phyloP scores from a whole-genome alignment of 345 rosid genomes.

The Arabidopsis suecica region DNA sequence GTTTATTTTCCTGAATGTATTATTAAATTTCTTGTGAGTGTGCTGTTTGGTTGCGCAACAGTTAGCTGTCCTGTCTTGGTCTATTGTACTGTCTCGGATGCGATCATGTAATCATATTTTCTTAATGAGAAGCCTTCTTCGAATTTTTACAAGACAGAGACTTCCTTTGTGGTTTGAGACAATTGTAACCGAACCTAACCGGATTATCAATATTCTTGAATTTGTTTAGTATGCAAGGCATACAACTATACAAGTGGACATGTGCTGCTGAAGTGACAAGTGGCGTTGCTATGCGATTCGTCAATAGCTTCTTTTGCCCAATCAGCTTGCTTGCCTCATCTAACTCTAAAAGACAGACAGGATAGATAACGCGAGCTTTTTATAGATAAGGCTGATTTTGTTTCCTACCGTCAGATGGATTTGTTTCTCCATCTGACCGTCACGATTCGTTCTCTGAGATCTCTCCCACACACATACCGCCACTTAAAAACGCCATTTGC shows the following conservation, averaged over 20 bases:
- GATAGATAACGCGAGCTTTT: slow-evolving; percentile 26
- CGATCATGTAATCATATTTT: slow-evolving; percentile 30
- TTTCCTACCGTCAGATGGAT: slow-evolving; percentile 44
- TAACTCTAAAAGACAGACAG: slow-evolving; percentile 3
- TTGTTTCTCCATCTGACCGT: slow-evolving; percentile 34
- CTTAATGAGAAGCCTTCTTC: slow-evolving; percentile 14
- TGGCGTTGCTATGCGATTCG: slow-evolving; percentile 9
- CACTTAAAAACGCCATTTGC: slow-evolving; percentile 32
- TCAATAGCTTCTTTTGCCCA: slow-evolving; percentile 30
- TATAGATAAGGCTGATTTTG: slow-evolving; percentile 35
- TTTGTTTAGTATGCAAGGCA: background rate
- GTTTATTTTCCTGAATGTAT: slow-evolving; percentile 18
- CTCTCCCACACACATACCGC: slow-evolving; percentile 22
- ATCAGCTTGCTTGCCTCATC: slow-evolving; percentile 37
- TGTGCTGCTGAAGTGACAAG: slow-evolving; percentile 31
- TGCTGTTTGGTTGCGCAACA: slow-evolving; percentile 38
- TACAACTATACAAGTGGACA: slow-evolving; percentile 8
- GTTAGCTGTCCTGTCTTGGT: slow-evolving; percentile 26
- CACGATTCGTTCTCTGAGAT: slow-evolving; percentile 20
- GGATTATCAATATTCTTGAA: slow-evolving; percentile 5
- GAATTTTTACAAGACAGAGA: slow-evolving; percentile 3
- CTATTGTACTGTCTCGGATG: slow-evolving; percentile 23
- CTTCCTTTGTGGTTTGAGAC: slow-evolving; percentile 2
- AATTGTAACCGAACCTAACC: slow-evolving; percentile 8
- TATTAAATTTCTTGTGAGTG: slow-evolving; percentile 11